phyloP scores from a whole-genome alignment of 2,329 filamentous ascomycete species.

The Coniochaeta sp. region DNA sequence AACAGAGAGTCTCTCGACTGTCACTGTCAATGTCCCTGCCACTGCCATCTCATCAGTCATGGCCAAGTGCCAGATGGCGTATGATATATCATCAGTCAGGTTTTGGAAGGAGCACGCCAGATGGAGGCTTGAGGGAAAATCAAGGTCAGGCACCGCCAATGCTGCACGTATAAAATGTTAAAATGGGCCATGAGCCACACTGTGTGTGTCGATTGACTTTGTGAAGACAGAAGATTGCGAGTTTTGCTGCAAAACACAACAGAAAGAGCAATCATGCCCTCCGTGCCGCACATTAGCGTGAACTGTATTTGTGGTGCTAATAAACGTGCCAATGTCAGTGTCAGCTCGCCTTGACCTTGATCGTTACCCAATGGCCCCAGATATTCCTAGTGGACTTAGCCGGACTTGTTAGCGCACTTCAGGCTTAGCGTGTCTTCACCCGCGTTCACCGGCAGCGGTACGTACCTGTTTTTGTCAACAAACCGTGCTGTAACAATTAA shows the following conservation, averaged over 20 bases:
- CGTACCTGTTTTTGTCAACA: neutral
- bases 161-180: neutral
- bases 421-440: neutral
- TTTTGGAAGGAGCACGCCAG: conserved; percentile 3
- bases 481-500: neutral
- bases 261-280: neutral
- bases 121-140: conserved; percentile 1
- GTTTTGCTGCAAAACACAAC: neutral
- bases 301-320: neutral
- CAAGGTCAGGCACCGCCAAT: neutral
- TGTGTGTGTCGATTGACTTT: neutral
- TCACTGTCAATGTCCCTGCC: neutral
- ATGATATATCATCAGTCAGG: neutral
- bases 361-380: too few relatives aligned
- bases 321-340: neutral
- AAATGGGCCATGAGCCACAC: neutral
- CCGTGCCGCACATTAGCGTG: conserved; percentile 1
- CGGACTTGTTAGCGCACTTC: neutral
- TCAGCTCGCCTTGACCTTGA: neutral
- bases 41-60: neutral
- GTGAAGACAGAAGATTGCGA: too few relatives aligned
- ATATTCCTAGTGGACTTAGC: conserved; percentile 1
- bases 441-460: neutral
- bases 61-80: too few relatives aligned
- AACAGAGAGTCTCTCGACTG: too few relatives aligned